These are phyloP conservation scores for Sugiyamaella paludigena DNA, from an alignment of 1,139 yeast species.

Conservation along the genomic window DNA sequence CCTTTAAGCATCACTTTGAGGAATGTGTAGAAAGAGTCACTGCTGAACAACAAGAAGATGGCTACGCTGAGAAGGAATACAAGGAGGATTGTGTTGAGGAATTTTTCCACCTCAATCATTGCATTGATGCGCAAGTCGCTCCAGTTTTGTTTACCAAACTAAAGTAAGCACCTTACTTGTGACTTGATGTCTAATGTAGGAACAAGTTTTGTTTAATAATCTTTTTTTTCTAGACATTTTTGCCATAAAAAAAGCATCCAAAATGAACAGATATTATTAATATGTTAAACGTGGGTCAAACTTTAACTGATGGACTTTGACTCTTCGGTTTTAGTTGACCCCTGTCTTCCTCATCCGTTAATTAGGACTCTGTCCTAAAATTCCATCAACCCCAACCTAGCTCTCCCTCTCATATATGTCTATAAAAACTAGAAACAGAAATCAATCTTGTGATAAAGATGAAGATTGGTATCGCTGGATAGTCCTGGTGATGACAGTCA, in stretches of 20 bases:
- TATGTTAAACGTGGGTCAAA: too few species aligned
- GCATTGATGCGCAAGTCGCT: conserved; percentile 88
- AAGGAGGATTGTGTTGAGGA: conserved; percentile 98
- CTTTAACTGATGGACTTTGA: too few species aligned
- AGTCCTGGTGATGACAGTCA: too few species aligned
- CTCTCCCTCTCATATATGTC: too few species aligned
- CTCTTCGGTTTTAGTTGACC: too few species aligned
- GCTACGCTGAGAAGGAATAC: conserved; percentile 71
- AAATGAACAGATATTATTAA: neutral
- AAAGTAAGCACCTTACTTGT: conserved; percentile 46
- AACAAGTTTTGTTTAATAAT: conserved; percentile 9
- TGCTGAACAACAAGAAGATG: conserved; percentile 78
- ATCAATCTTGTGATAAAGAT: too few species aligned
- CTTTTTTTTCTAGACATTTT: conserved; percentile 8
- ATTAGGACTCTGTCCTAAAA: too few species aligned
- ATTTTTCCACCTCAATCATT: conserved; percentile 94
- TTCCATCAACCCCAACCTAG: too few species aligned
- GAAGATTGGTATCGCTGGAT: too few species aligned
- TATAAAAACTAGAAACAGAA: too few species aligned
- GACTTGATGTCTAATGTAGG: conserved; percentile 7
- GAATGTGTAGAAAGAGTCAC: conserved; percentile 96
- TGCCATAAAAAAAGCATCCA: neutral
- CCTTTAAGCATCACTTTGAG: conserved; percentile 81
- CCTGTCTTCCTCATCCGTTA: too few species aligned
- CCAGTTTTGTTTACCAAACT: conserved; percentile 85